Evolutionary conservation across 2,329 filamentous ascomycete genomes (phyloP).

Genomic region (Polychaeton citri): DNA sequence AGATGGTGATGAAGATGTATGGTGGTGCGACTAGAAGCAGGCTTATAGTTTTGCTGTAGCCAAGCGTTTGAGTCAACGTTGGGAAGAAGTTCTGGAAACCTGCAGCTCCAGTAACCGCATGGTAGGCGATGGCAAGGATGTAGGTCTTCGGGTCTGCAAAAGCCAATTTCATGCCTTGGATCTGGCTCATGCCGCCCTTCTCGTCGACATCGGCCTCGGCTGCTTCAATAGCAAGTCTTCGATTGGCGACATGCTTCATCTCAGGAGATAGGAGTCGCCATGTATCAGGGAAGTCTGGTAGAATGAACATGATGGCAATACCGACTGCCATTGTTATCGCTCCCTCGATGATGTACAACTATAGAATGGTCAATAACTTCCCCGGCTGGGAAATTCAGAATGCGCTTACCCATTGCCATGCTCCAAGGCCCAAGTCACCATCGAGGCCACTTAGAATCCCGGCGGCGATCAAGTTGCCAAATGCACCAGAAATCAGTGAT

Average conservation of each 20-base stretch:
- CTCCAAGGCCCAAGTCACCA: conserved; percentile 40
- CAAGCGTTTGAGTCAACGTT: conserved; percentile 33
- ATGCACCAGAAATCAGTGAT: conserved; percentile 56
- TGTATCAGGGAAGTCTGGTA: conserved; percentile 28
- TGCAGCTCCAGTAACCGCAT: conserved; percentile 35
- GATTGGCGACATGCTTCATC: conserved; percentile 33
- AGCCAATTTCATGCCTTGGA: conserved; percentile 38
- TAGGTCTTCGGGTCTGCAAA: conserved; percentile 39
- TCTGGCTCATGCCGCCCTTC: conserved; percentile 33
- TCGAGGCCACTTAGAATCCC: conserved; percentile 55
- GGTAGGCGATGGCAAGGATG: conserved; percentile 34
- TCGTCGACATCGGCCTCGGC: conserved; percentile 37
- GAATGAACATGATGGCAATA: conserved; percentile 13
- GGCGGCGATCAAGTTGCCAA: conserved; percentile 48
- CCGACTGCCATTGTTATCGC: conserved; percentile 43
- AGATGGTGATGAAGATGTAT: conserved; percentile 39
- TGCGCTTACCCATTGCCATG: conserved; percentile 35
- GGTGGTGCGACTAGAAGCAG: conserved; percentile 40
- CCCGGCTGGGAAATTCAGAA: conserved; percentile 21
- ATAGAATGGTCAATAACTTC: conserved; percentile 22
- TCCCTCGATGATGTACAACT: conserved; percentile 59
- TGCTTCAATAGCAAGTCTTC: conserved; percentile 38
- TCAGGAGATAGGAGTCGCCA: conserved; percentile 31
- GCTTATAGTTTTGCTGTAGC: conserved; percentile 32
- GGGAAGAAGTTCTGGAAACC: conserved; percentile 47